These are phyloP conservation scores for Cladosporium sp. DNA, from an alignment of 2,329 filamentous ascomycete species.

Conservation along the genomic window DNA sequence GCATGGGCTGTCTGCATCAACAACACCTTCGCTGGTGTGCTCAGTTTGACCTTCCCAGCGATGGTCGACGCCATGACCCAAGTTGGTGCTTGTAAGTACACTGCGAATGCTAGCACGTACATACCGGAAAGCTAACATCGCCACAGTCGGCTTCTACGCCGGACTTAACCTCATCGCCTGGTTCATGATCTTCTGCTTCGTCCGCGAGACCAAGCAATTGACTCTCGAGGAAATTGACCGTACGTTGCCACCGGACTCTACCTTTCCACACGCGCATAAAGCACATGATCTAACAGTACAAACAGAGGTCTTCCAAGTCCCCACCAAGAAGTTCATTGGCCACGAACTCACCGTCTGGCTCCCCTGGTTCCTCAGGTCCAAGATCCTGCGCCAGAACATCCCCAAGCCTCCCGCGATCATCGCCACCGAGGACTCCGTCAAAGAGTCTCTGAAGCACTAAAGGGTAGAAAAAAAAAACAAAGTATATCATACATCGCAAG, in stretches of 20 bases:
- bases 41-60: conserved; percentile 43
- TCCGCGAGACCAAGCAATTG: conserved; percentile 46
- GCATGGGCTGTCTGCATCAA: conserved; percentile 58
- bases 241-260: too few relatives aligned
- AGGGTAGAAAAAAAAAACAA: background rate
- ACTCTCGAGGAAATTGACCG: conserved; percentile 46
- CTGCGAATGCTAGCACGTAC: background rate
- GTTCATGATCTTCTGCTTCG: conserved; percentile 44
- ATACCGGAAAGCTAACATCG: conserved; percentile 32
- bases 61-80: conserved; percentile 47
- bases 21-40: conserved; percentile 41
- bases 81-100: conserved; percentile 48
- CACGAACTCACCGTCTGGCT: conserved; percentile 38
- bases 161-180: conserved; percentile 55
- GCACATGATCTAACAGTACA: background rate
- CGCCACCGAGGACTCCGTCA: background rate
- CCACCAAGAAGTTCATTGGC: conserved; percentile 39
- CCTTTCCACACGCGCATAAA: background rate
- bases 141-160: conserved; percentile 53
- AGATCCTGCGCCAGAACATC: conserved; percentile 34
- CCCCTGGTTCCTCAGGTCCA: conserved; percentile 41
- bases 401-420: conserved; percentile 9
- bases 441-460: background rate
- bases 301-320: conserved; percentile 49
- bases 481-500: background rate